These are phyloP conservation scores for Aplosporella prunicola DNA, from an alignment of 2,329 filamentous ascomycete genomes.

Conservation along the genomic window DNA sequence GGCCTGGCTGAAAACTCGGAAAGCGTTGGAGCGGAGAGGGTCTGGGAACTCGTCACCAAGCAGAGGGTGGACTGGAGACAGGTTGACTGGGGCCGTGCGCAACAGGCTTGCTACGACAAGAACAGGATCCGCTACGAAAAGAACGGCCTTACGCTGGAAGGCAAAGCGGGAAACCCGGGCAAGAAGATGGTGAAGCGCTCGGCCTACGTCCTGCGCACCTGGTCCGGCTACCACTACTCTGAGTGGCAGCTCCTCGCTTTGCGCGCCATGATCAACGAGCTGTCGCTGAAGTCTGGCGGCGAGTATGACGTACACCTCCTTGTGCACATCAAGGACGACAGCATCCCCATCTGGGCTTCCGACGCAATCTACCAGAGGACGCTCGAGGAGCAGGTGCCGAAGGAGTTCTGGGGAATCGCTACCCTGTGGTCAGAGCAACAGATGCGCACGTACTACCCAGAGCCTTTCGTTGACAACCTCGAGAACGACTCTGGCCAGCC, in stretches of 20 bases:
- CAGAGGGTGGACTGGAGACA: constrained; percentile 38
- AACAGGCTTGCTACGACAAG: constrained; percentile 40
- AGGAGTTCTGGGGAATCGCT: constrained; percentile 80
- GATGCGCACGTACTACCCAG: constrained; percentile 84
- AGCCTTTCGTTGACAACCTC: constrained; percentile 59
- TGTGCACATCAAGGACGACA: constrained; percentile 72
- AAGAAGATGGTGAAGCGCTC: constrained; percentile 49
- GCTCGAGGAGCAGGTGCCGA: constrained; percentile 60
- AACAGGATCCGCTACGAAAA: constrained; percentile 39
- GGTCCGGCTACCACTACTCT: constrained; percentile 71
- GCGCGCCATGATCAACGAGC: constrained; percentile 73
- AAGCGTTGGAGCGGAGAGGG: constrained; percentile 32
- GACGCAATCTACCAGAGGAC: constrained; percentile 57
- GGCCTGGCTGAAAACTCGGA: constrained; percentile 39
- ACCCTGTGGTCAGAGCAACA: constrained; percentile 91
- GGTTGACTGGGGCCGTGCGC: constrained; percentile 41
- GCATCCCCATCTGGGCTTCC: constrained; percentile 69
- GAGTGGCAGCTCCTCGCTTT: constrained; percentile 73
- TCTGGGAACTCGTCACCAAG: constrained; percentile 51
- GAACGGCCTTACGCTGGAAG: constrained; percentile 19
- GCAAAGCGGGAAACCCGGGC: constrained; percentile 18
- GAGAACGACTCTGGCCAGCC: constrained; percentile 52
- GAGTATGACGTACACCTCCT: constrained; percentile 82
- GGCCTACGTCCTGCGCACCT: constrained; percentile 76
- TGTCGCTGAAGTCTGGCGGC: constrained; percentile 69